Conservation (phyloP, 352 stramenopile genomes). For the Globisporangium mamillatum region DNA sequence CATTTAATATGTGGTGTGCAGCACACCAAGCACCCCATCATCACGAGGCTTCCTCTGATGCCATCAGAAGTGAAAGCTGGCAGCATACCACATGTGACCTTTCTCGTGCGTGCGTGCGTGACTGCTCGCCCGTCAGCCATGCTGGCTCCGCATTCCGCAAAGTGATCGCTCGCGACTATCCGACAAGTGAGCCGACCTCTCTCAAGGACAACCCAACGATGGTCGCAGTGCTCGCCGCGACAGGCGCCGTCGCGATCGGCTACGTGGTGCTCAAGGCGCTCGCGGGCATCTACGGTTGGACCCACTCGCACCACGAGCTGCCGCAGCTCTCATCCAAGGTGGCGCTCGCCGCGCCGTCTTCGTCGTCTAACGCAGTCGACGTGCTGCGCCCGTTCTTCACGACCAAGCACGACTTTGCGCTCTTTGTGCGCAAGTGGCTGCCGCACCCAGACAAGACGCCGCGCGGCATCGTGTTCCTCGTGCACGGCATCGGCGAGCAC, state of each 20-base stretch:
- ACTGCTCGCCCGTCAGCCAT: too few relatives aligned
- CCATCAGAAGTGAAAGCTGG: not conserved
- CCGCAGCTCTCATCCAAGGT: conserved; percentile 12
- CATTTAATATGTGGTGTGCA: too few relatives aligned
- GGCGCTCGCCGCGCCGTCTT: not conserved
- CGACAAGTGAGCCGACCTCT: not conserved
- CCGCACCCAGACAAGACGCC: conserved; percentile 22
- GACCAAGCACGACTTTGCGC: conserved; percentile 35
- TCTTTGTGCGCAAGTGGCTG: conserved; percentile 48
- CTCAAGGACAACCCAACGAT: not conserved
- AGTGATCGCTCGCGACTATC: not conserved
- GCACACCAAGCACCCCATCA: not conserved
- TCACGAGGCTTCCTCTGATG: not conserved
- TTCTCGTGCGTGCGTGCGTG: not conserved
- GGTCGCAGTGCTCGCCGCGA: not conserved
- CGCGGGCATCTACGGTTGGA: conserved; percentile 9
- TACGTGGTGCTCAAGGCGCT: not conserved
- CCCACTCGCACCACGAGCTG: conserved; percentile 19
- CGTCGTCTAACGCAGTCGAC: conserved; percentile 7
- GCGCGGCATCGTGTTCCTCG: conserved; percentile 45
- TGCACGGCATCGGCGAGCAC: conserved; percentile 60
- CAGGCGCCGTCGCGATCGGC: not conserved
- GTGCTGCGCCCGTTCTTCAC: conserved; percentile 31
- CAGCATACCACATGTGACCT: not conserved
- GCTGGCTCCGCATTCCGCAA: not conserved